Evolutionary conservation across 1,284 basidiomycete genomes (phyloP), one percentile per base, ranked within the genome.

Genomic region (Moesziomyces aphidis): DNA sequence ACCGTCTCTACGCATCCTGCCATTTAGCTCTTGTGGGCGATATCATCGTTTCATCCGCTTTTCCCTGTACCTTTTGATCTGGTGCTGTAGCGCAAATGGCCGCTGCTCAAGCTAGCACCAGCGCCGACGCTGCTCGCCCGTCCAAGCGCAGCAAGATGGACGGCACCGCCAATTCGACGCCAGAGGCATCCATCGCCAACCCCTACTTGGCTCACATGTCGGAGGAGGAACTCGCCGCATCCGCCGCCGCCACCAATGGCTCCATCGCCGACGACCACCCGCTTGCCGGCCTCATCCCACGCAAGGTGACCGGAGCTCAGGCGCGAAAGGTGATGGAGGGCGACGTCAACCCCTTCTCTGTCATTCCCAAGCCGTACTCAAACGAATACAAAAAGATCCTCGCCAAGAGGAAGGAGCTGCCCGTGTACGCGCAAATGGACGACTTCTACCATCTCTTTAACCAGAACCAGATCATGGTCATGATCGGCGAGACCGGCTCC

Each of bases 401-500:
- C 11, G 89, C 91, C 77, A 87, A 89, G 44, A 89, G 97, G 60
- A 94, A 91, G 87, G 93, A 93, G 81, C 87, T 99, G 13, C 96
- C 96, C 0, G 96, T 99, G 0, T 97, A 89, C 81, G 87, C 91
- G 10, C 93, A 97, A 87, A 97, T 98, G 95, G 89, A 91, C 69
- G 91, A 95, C 67, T 97, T 97, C 85, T 90, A 91, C 80, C 89
- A 91, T 76, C 91, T 94, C 90, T 97, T 95, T 86, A 90, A 87
- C 67, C 87, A 90, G 77, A 90, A 94, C 86, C 95, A 97, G 87
- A 91, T 96, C 77, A 92, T 94, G 51, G 91, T 99, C 62, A 93
- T 99, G 90, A 94, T 97, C 76, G 96, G 96, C 79, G 96, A 99
- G 87, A 97, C 97, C 1, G 96, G 97, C 13, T 95, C 94, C 26